Conservation (phyloP, 139 green algal species). For the Penium margaritaceum region DNA sequence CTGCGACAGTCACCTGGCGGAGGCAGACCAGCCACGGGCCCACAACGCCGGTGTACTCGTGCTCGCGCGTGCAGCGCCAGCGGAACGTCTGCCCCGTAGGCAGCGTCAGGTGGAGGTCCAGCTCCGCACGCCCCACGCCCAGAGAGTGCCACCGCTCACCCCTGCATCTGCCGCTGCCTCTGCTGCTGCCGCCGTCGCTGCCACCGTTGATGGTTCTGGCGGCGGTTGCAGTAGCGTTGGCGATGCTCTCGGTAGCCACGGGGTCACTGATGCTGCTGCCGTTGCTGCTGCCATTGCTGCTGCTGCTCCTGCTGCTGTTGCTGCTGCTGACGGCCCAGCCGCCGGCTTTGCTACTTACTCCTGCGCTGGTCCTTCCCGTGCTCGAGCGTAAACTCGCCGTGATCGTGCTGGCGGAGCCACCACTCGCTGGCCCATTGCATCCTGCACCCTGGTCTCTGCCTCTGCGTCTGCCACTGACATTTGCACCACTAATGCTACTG, state of each 20-base stretch:
- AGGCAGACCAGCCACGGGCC: slow-evolving; percentile 4
- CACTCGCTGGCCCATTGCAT: neutral
- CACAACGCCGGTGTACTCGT: slow-evolving; percentile 8
- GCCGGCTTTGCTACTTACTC: neutral
- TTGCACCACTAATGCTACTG: no score
- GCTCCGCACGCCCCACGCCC: neutral
- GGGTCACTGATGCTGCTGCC: neutral
- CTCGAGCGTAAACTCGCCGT: neutral
- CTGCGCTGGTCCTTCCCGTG: neutral
- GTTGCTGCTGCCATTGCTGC: neutral
- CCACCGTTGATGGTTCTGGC: neutral
- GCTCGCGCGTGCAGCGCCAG: neutral
- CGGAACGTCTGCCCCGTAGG: slow-evolving; percentile 22
- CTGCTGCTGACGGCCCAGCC: neutral
- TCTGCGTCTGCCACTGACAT: neutral
- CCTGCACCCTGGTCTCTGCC: neutral
- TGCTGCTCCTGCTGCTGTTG: neutral
- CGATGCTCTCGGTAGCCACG: no score
- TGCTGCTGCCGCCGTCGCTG: slow-evolving; percentile 4
- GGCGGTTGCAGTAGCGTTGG: neutral
- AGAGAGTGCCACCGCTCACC: no score
- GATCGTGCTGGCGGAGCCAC: no score
- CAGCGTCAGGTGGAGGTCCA: slow-evolving; percentile 6
- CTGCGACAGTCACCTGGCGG: slow-evolving; percentile 13
- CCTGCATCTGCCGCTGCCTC: neutral